These are phyloP conservation scores for Cryptococcus depauperatus DNA, from an alignment of 1,284 basidiomycete species.

Conservation along the genomic window DNA sequence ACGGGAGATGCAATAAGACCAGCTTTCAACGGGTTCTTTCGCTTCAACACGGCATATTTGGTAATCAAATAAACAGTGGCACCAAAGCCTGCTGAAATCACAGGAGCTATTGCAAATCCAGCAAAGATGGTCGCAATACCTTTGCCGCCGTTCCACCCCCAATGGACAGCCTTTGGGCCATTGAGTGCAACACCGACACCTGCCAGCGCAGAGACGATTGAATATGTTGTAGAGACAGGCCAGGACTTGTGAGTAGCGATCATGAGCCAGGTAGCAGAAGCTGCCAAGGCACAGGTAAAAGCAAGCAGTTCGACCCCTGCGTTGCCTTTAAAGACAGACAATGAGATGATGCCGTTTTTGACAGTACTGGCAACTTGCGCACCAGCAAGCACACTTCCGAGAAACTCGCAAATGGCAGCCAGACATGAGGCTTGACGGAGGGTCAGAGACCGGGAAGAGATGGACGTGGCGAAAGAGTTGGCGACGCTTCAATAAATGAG, in stretches of 20 bases:
- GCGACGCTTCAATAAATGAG: slow-evolving; percentile 19
- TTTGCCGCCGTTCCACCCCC: slow-evolving; percentile 50
- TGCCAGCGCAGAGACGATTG: slow-evolving; percentile 47
- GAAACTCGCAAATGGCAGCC: slow-evolving; percentile 47
- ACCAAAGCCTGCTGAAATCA: slow-evolving; percentile 45
- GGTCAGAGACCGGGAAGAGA: slow-evolving; percentile 47
- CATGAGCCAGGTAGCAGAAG: slow-evolving; percentile 46
- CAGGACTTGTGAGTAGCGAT: slow-evolving; percentile 43
- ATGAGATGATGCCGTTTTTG: slow-evolving; percentile 47
- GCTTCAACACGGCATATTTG: slow-evolving; percentile 44
- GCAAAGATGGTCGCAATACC: slow-evolving; percentile 47
- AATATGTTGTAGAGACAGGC: slow-evolving; percentile 48
- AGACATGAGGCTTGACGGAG: slow-evolving; percentile 45
- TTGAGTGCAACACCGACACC: slow-evolving; percentile 49
- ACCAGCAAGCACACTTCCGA: slow-evolving; percentile 46
- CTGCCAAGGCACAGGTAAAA: slow-evolving; percentile 46
- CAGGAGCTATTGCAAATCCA: slow-evolving; percentile 44
- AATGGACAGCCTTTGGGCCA: slow-evolving; percentile 44
- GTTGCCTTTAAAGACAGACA: slow-evolving; percentile 43
- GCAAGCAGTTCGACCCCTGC: slow-evolving; percentile 47
- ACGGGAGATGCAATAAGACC: slow-evolving; percentile 43
- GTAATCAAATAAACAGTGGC: slow-evolving; percentile 46
- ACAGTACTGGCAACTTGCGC: slow-evolving; percentile 46
- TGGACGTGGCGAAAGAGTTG: slow-evolving; percentile 48
- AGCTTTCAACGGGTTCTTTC: slow-evolving; percentile 40